These are phyloP conservation scores for Verticillium tricorpus DNA, from an alignment of 2,329 filamentous ascomycete species.

Conservation along the genomic window DNA sequence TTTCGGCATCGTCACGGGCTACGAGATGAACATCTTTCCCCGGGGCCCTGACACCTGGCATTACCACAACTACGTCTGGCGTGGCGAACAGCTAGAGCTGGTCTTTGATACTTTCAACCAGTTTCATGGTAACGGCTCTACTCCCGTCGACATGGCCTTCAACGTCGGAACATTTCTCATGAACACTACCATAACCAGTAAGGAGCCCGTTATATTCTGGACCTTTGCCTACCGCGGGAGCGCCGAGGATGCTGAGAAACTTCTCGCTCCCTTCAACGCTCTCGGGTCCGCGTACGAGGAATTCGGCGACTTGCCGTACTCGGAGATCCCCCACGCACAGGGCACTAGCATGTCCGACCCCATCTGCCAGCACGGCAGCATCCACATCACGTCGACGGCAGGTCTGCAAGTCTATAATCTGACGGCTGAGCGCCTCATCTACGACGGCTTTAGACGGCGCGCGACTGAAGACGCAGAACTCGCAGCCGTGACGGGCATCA, in stretches of 20 bases:
- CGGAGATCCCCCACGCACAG: conserved; percentile 7
- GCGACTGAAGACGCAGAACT: conserved; percentile 8
- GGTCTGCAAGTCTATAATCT: conserved; percentile 17
- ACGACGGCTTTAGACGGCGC: conserved; percentile 12
- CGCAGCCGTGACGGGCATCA: conserved; percentile 3
- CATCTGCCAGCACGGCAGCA: not conserved
- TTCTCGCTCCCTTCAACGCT: conserved; percentile 15
- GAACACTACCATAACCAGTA: conserved; percentile 7
- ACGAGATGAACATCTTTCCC: conserved; percentile 35
- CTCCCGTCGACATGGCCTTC: conserved; percentile 10
- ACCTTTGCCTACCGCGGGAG: conserved; percentile 17
- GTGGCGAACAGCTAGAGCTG: conserved; percentile 14
- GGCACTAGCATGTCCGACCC: not conserved
- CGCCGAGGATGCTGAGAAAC: conserved; percentile 14
- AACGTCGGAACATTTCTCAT: conserved; percentile 11
- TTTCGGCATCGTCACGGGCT: conserved; percentile 42
- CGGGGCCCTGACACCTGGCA: conserved; percentile 12
- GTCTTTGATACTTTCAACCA: conserved; percentile 16
- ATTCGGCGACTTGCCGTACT: conserved; percentile 14
- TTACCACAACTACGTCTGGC: conserved; percentile 17
- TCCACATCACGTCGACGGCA: conserved; percentile 7
- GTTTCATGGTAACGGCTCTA: conserved; percentile 13
- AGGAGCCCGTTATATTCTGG: conserved; percentile 15
- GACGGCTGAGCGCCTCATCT: conserved; percentile 16
- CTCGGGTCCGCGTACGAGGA: conserved; percentile 10